A percentile compares a stretch with the other conserved stretches of the same genome.
Evolutionary conservation across 768 basidiomycete species (phyloP).

Genomic region (Pleurotus eryngii): DNA sequence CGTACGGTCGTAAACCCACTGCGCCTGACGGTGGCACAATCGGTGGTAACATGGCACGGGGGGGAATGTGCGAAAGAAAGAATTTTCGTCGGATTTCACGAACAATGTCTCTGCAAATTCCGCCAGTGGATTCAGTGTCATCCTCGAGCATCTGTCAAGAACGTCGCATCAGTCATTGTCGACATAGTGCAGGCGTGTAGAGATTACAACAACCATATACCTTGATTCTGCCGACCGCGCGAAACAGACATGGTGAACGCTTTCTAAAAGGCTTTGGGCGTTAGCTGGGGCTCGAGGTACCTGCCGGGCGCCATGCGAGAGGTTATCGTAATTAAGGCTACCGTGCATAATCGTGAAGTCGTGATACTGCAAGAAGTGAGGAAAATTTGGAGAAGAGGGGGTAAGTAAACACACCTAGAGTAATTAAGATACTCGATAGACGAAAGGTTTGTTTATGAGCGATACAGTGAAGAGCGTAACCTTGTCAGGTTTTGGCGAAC

Average conservation of each 20-base stretch:
- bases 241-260: not conserved
- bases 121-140: not conserved
- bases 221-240: not conserved
- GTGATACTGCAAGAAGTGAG: not conserved
- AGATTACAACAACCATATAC: not conserved
- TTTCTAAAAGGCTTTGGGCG: not conserved
- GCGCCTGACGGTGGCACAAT: not conserved
- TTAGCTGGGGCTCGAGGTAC: not conserved
- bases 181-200: not conserved
- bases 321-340: not conserved
- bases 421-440: conserved; percentile 7
- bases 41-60: not conserved
- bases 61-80: conserved; percentile 2
- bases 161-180: not conserved
- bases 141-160: not conserved
- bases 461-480: not conserved
- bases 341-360: not conserved
- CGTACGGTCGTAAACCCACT: not conserved
- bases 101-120: conserved; percentile 1
- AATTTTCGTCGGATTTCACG: not conserved
- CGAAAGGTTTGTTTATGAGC: not conserved
- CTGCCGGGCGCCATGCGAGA: conserved; percentile 1
- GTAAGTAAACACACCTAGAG: not conserved
- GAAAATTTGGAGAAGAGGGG: not conserved
- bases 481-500: conserved; percentile 4